Evolutionary conservation across 1,284 basidiomycete species (phyloP).

Genomic region (Ceratobasidium sp.): DNA sequence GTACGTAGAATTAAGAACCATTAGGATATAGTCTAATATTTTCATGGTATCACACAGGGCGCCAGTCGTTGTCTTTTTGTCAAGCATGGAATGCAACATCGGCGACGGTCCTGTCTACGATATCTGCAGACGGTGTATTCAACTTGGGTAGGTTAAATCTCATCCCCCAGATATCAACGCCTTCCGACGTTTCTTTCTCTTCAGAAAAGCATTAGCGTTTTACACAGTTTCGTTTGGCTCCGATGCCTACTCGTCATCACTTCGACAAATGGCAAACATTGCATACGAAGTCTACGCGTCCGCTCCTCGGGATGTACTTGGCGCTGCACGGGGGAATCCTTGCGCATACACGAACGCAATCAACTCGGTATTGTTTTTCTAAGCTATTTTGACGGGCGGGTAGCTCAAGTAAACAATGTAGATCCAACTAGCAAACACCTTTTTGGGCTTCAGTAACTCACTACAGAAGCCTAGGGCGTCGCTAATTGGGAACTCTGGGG

Average conservation of each 20-base stretch:
- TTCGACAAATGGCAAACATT: conserved; percentile 69
- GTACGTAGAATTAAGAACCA: conserved; percentile 54
- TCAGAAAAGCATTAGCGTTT: conserved; percentile 70
- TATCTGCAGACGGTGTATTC: conserved; percentile 63
- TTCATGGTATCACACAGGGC: conserved; percentile 56
- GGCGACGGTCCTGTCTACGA: conserved; percentile 63
- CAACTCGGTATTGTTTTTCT: conserved; percentile 61
- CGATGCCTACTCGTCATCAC: conserved; percentile 53
- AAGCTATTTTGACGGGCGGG: background rate
- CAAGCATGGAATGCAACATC: conserved; percentile 68
- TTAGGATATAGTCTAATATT: background rate
- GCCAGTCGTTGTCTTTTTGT: conserved; percentile 73
- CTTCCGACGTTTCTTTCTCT: background rate
- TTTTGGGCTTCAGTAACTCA: conserved; percentile 69
- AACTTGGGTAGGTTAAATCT: conserved; percentile 11
- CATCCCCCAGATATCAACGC: background rate
- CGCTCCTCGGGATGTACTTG: conserved; percentile 64
- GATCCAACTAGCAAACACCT: background rate
- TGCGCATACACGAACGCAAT: conserved; percentile 69
- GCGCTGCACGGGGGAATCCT: conserved; percentile 56
- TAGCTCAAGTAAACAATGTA: background rate
- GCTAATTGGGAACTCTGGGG: conserved; percentile 52
- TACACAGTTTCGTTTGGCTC: conserved; percentile 72
- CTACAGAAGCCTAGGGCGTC: conserved; percentile 70
- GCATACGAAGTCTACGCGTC: conserved; percentile 66